These are phyloP conservation scores for Leucocoprinus leucothites DNA, from an alignment of 768 basidiomycete species.

Conservation along the genomic window DNA sequence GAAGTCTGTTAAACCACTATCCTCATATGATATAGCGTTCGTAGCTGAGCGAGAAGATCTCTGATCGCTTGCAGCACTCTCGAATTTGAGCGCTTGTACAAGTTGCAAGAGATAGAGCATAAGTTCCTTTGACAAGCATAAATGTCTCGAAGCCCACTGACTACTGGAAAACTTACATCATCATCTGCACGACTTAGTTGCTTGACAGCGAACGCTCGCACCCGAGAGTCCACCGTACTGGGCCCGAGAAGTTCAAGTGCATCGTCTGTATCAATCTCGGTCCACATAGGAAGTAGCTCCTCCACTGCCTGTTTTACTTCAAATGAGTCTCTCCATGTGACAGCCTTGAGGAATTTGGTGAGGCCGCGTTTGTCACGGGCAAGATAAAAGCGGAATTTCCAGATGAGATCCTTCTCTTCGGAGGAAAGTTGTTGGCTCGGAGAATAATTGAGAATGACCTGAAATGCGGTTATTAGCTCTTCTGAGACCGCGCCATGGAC, in stretches of 20 bases:
- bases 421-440: constrained; percentile 84
- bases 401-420: constrained; percentile 94
- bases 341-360: constrained; percentile 96
- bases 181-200: constrained; percentile 91
- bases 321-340: constrained; percentile 93
- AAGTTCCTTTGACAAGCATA: constrained; percentile 63
- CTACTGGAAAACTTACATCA: constrained; percentile 39
- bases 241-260: constrained; percentile 94
- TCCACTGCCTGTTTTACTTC: constrained; percentile 99
- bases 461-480: background rate
- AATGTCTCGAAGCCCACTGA: background rate
- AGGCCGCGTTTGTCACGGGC: constrained; percentile 88
- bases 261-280: constrained; percentile 95
- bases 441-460: constrained; percentile 90
- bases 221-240: constrained; percentile 83
- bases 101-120: constrained; percentile 91
- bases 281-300: constrained; percentile 93
- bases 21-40: constrained; percentile 80
- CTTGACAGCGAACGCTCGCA: constrained; percentile 90
- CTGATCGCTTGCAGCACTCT: constrained; percentile 76
- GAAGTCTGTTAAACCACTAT: constrained; percentile 92
- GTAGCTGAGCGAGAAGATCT: constrained; percentile 69
- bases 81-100: constrained; percentile 97
- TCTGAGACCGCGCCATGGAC: background rate
- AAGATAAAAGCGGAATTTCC: constrained; percentile 99